Evolutionary conservation across 2,329 filamentous ascomycete species (phyloP), one percentile per base, ranked within the genome.

Genomic region (Epichloe sylvatica): DNA sequence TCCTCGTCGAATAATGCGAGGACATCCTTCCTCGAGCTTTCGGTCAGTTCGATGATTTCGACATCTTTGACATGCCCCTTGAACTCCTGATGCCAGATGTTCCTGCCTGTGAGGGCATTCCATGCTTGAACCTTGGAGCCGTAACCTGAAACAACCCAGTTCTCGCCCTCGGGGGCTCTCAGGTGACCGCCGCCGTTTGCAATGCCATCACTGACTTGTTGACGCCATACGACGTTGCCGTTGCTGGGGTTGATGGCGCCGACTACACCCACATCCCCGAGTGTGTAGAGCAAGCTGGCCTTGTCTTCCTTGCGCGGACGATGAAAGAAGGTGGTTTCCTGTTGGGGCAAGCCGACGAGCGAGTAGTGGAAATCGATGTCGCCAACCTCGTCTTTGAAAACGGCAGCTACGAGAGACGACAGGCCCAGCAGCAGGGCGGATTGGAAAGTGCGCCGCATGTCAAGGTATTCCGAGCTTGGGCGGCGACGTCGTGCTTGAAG

Each of bases 251-350:
- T 94, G 44, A 97, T 76, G 1, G 91, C 91, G 45, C 87, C 92
- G 17, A 98, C 68, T 2, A 96, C 78, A 37, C 82, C 80, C 45
- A 89, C 76, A 51, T 96, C 86, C 55, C 87, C 94, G 42, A 97
- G 71, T 0, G 92, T 94, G 66, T 96, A 98, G 47, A 98, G 76
- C 37, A 98, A 75, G 49, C 86, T 91, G 36, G 90, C 90, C 66
- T 86, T 88, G 54, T 91, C 90, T 57, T 83, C 79, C 54, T 79
- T 76, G 60, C 84, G 77, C 38, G 92, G 91, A 58, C 83, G 84
- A 70, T 96, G 88, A 78, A 97, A 97, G 76, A 97, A 94, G 58
- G 91, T 96, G 53, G 87, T 86, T 54, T 86, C 80, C 64, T 79
- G 73, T 64, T 84, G 84, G 49, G 92, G 89, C 37, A 86, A 70